phyloP scores from a whole-genome alignment of 2,329 filamentous ascomycete species.

The Beauveria sp. region DNA sequence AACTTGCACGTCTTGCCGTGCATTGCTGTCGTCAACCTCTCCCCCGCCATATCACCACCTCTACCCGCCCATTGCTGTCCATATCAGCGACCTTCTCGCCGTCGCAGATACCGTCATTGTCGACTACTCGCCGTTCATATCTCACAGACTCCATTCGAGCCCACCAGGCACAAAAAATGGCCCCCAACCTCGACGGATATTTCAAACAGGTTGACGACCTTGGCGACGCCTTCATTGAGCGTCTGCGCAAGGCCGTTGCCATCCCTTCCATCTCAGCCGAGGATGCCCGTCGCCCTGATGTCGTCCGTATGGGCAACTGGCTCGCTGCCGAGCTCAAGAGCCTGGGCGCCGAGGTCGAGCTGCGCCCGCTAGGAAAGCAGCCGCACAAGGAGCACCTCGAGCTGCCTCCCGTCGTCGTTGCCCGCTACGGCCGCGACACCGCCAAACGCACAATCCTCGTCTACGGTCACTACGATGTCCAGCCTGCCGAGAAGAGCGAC shows the following conservation, averaged over 20 bases:
- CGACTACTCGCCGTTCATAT: slow-evolving; percentile 31
- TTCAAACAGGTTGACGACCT: slow-evolving; percentile 86
- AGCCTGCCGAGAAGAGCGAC: slow-evolving; percentile 86
- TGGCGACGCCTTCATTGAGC: slow-evolving; percentile 76
- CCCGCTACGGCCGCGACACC: slow-evolving; percentile 84
- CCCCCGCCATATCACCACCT: background rate
- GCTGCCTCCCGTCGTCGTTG: slow-evolving; percentile 86
- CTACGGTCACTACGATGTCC: slow-evolving; percentile 98
- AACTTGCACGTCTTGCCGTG: slow-evolving; percentile 11
- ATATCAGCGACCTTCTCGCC: background rate
- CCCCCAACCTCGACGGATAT: slow-evolving; percentile 81
- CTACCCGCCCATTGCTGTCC: background rate
- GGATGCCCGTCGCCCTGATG: slow-evolving; percentile 79
- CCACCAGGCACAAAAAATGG: slow-evolving; percentile 70
- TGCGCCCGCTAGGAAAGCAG: slow-evolving; percentile 83
- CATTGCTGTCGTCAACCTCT: slow-evolving; percentile 10
- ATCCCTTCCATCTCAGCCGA: slow-evolving; percentile 95
- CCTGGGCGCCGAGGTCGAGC: slow-evolving; percentile 81
- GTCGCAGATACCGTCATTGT: background rate
- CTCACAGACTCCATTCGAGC: slow-evolving; percentile 44
- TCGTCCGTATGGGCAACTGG: slow-evolving; percentile 93
- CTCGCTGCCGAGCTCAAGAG: slow-evolving; percentile 74
- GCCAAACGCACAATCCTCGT: slow-evolving; percentile 93
- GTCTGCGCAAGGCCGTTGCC: slow-evolving; percentile 83
- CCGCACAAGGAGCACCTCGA: slow-evolving; percentile 84